Base-by-base conservation (phyloP, 495 filamentous ascomycete species). In the Annulohypoxylon nitens region DNA sequence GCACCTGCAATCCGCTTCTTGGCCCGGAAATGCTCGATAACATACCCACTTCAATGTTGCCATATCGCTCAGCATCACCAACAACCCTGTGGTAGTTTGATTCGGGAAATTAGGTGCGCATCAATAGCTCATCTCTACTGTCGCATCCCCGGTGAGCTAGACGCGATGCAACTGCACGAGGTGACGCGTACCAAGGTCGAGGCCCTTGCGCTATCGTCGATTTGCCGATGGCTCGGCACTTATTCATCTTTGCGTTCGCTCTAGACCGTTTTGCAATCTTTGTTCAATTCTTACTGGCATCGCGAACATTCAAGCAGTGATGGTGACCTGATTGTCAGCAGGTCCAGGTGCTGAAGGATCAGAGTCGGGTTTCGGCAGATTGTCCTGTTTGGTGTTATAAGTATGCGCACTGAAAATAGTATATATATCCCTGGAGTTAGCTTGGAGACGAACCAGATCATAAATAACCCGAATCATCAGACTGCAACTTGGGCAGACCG, bases 391-490 rank as follows among this genome's bases (percentile, higher is more conserved):
- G 62, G 20, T 11, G 53, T 39, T n/a, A 67, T 77, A 41, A 73
- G 61, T 47, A 34, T n/a, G 34, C 23, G 4, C 5, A 4, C 10
- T 5, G 9, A 3, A 54, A 11, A 59, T 59, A 11, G 33, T 26
- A 26, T 47, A 16, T 39, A 6, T 4, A 8, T 3, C 3, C 5
- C 3, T 30, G 30, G 3, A 30, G 30, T 30, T 30, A 30, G 30
- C 5, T 6, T 30, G 30, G 20, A 26, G 12, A 86, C 91, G 76
- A 78, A 97, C 95, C 77, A 86, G 74, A 71, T 98, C 96, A 76
- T 94, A 99, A 51, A 99, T 95, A 43, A 99, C 94, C 68, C 90
- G 84, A 64, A 99, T 98, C 93, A 97, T 97, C 81, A 99, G 80
- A 76, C 93, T 97, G 80, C 96, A 99, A 74, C 93, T 97, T 12